Evolutionary conservation across 2,329 filamentous ascomycete species (phyloP), one percentile per base, ranked within the genome.

Genomic region (Paracoccidioides lutzii): DNA sequence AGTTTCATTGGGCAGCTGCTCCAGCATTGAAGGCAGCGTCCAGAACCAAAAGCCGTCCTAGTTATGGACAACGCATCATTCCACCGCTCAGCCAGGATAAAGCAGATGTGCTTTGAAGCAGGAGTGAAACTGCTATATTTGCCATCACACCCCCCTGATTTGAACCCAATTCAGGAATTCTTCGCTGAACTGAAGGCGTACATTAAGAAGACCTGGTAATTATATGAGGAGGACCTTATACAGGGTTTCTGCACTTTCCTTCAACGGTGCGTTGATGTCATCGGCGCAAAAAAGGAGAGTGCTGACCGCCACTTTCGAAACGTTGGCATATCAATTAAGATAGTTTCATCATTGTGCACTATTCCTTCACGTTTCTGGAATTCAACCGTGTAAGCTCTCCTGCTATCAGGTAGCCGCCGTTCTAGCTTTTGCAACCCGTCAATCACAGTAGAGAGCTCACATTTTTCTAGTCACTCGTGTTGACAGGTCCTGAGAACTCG

Each of bases 121-220:
- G 51, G 66, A 32, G 66, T 69, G 10, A 65, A 66, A 58, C 56
- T 70, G 40, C 30, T 64, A 49, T 70, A 65, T 59, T 58, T 70
- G 15, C 63, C 66, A 37, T 67, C 64, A 30, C 70, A 71, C 58
- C 69, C 65, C 38, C 69, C 65, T 10, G 65, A 69, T 58, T 58
- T 70, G 15, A 70, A 69, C 57, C 68, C 66, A 28, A 69, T 70
- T 55, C 63, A 71, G 59, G 64, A 69, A 56, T 66, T 66, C 57
- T 72, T 71, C 60, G 58, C 64, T n/a, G 65, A 67, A 53, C 57
- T 71, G 4, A 71, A 71, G 57, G 61, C 59, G 9, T 69, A 65
- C 52, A 66, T 71, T 32, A 67, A 65, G 58, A 62, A 61, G 57
- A 60, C 63, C 49, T 68, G 61, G 62, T 55, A 61, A 38, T 46